Percentiles rank a stretch among this genome's conserved stretches.
phyloP scores from a whole-genome alignment of 306 rosid genomes.

The Mimosa bimucronata region DNA sequence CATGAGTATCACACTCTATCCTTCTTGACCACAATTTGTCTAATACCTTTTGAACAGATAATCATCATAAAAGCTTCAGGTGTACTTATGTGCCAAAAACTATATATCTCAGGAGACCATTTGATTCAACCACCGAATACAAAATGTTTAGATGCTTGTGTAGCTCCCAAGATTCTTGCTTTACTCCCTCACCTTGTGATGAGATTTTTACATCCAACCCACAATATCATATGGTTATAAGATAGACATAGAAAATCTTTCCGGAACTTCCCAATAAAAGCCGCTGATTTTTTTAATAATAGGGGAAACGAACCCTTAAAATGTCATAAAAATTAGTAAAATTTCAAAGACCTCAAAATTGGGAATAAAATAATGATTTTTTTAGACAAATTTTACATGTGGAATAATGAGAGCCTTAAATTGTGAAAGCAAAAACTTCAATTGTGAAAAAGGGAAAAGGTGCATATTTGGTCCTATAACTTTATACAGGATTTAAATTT shows the following conservation, averaged over 20 bases:
- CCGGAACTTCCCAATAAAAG: neutral
- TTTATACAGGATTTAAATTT: no score
- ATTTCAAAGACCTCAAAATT: conserved; percentile 13
- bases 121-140: conserved; percentile 25
- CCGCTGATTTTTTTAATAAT: neutral
- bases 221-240: neutral
- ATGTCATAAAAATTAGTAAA: conserved; percentile 18
- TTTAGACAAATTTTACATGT: neutral
- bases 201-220: neutral
- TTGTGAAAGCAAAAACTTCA: neutral
- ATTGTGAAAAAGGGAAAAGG: no score
- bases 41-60: neutral
- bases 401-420: neutral
- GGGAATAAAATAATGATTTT: neutral
- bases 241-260: neutral
- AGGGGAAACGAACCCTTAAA: conserved; percentile 4
- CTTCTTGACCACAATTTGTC: conserved; percentile 24
- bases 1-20: conserved; percentile 4
- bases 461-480: no score
- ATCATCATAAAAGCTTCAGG: neutral
- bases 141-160: conserved; percentile 11
- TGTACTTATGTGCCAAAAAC: neutral
- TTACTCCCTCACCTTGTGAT: conserved; percentile 9
- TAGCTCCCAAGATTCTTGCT: conserved; percentile 17
- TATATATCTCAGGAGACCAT: conserved; percentile 11